Evolutionary conservation across 1,284 basidiomycete species (phyloP), one percentile per base, ranked within the genome.

Genomic region (Cryptococcus deneoformans): DNA sequence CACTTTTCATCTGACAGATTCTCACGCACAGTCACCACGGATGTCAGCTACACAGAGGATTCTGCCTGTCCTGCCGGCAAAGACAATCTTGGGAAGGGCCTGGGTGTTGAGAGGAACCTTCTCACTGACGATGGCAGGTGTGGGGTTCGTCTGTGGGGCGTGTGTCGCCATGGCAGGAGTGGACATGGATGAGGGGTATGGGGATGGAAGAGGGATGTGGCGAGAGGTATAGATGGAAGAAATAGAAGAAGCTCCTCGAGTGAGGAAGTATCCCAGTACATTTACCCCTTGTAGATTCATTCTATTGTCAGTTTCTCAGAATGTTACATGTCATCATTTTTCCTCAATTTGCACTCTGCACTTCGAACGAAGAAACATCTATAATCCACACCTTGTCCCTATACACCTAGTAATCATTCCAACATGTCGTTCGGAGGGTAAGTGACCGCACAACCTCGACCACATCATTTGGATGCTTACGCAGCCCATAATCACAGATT

Each of bases 31-130:
- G 66, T 77, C 72, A 70, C 93, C 93, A 66, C 93, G 86, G 64
- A 98, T 92, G 79, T 99, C 96, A 52, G 96, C 94, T 55, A 99
- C 85, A 73, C 95, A 99, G 56, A 97, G 87, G 72, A 99, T 89
- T 52, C 95, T 84, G 49, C 91, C 93, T 54, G 89, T 71, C 53
- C 66, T 68, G 3, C 71, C 73, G 0, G 70, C 63, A 3, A 76
- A 61, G 8, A 76, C 64, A 37, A 76, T 64, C 11, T 68, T 65
- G 9, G 75, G 65, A 12, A 69, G 67, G 34, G 63, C 52, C 11
- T 65, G 51, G 36, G 46, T 48, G 6, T 42, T 49, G 7, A 68
- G 62, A 37, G 56, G 42, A 20, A 64, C 57, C 42, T 69, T 67
- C 51, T 68, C 67, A 5, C 20, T 8, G 46, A 34, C 20, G 9